Percentiles rank a stretch among this genome's conserved stretches.
These are phyloP conservation scores for Streptanthus diversifolius DNA, from an alignment of 345 rosid species.

Conservation along the genomic window DNA sequence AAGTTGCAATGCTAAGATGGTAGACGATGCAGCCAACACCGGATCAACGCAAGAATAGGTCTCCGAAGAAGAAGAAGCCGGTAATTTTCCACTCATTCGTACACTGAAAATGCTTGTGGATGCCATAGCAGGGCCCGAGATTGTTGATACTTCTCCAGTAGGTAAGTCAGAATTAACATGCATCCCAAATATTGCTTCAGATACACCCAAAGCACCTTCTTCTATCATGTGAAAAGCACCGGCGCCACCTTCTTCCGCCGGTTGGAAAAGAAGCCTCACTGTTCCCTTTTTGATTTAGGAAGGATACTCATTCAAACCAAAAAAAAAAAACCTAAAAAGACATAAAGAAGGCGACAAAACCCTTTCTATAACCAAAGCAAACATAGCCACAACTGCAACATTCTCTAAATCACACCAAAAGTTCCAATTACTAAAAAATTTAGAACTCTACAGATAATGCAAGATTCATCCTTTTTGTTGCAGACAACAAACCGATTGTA, in stretches of 20 bases:
- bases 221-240: slow-evolving; percentile 79
- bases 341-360: neutral
- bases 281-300: slow-evolving; percentile 59
- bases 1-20: slow-evolving; percentile 75
- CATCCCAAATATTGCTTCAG: slow-evolving; percentile 91
- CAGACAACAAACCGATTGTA: neutral
- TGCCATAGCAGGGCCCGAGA: slow-evolving; percentile 65
- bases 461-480: neutral
- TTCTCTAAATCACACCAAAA: neutral
- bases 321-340: neutral
- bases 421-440: neutral
- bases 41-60: slow-evolving; percentile 62
- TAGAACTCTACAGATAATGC: neutral
- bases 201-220: slow-evolving; percentile 82
- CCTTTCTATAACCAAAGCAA: neutral
- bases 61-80: slow-evolving; percentile 46
- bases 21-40: slow-evolving; percentile 59
- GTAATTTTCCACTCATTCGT: slow-evolving; percentile 53
- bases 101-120: slow-evolving; percentile 51
- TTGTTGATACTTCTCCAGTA: slow-evolving; percentile 54
- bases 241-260: slow-evolving; percentile 91
- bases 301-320: slow-evolving; percentile 3
- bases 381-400: neutral
- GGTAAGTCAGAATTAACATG: slow-evolving; percentile 40
- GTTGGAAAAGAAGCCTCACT: slow-evolving; percentile 83